Base-by-base conservation (phyloP, 176 grass and related monocot genomes). In the Avena atlantica region DNA sequence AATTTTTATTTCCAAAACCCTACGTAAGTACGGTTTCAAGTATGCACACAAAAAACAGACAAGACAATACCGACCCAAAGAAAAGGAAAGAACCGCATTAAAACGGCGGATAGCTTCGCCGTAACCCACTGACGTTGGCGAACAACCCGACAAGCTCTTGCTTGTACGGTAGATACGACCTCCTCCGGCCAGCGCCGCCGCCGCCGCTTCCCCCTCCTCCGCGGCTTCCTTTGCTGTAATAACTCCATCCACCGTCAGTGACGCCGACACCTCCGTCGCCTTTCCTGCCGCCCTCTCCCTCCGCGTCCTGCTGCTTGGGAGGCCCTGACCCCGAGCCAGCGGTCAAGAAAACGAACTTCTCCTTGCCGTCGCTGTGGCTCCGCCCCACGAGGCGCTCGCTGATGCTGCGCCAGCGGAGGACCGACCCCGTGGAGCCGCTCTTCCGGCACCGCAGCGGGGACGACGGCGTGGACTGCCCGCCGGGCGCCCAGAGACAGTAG, bases 291-390 rank as follows among this genome's bases (percentile, higher is more conserved):
- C 66, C 65, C 10, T 61, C 44, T 5, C 17, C 67, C 67, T 76
- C 70, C 29, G 62, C 88, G 27, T 25, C 52, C 37, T 56, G 51
- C 60, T 42, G 51, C 60, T 42, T 86, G 31, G 67, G 16, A 27
- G 75, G 78, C 4, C 63, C 63, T 15, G 63, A 66, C 12, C 64
- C 79, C 23, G 68, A 31, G 17, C 53, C 31, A 34, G 86, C 86
- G 64, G 52, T 67, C 5, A 99, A 83, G 83, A 99, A 99, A 0
- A 99, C 91, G 83, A 99, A 96, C 78, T 99, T 99, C 89, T 99
- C 94, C 90, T 96, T 96, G 14, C 97, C 97, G 89, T 99, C 97
- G 89, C 97, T 97, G 57, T 94, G 90, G 94, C 94, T 96, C 15
- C 97, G 87, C 7, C 94, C 85, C 16, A 96, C 82, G 76, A 96